Base-by-base conservation (phyloP, 441 rosid genomes). In the Erodium chrysanthum region DNA sequence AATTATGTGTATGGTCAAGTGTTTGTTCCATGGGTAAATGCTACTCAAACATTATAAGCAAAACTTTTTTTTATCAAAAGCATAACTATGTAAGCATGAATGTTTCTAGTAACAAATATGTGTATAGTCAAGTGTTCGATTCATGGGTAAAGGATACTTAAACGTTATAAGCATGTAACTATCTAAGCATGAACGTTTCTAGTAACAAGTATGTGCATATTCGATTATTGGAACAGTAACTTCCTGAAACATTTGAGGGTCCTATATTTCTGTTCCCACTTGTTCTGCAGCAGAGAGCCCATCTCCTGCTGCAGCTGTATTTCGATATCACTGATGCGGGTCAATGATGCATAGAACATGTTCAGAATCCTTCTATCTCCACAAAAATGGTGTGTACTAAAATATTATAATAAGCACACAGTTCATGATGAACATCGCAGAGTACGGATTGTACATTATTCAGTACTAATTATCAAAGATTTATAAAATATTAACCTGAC, bases 261-360 rank as follows among this genome's bases (percentile, higher is more conserved):
- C 46, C 46, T 7, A 40, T 40, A 40, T 40, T 40, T 31, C 29
- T 31, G 5, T 31, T 31, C 35, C 35, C 35, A 31, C 4, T 31
- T 31, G 35, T 31, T 31, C 5, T 31, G 35, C 4, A 31, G 35
- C 35, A 31, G 35, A 31, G 22, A 15, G 20, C 59, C 59, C 59
- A 52, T 52, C 21, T 7, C 22, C 8, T 52, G 23, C 58, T n/a
- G 58, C 18, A 50, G 14, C 20, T 17, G 10, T 15, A 52, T 18
- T 50, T 17, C 20, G 14, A n/a, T 15, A 50, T n/a, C 15, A 17
- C 58, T 50, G 21, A n/a, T n/a, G 58, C 58, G 6, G 18, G 58
- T 50, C 58, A 50, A 50, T 15, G 58, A 50, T 50, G 58, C 58
- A 50, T 50, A 50, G 58, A 50, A 50, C 58, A 50, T 50, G 58